Evolutionary conservation across 257 asterid species (phyloP), one percentile per base, ranked within the genome.

Genomic region (Penstemon eatonii): DNA sequence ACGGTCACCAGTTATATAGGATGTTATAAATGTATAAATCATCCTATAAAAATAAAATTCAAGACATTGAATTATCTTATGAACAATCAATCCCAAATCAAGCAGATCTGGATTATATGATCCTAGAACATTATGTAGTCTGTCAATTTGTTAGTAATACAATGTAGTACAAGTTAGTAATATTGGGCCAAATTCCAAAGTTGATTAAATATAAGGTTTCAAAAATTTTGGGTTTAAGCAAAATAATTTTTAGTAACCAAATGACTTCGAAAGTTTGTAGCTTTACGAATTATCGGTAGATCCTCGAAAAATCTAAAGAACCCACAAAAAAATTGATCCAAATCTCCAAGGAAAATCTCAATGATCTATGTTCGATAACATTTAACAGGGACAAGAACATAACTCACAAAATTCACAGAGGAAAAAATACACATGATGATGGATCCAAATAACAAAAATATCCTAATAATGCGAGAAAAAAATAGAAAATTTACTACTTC

Each of bases 401-500:
- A 67, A 67, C 18, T 15, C 8, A 65, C 65, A 67, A 53, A 72
- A 66, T 19, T 11, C 73, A 49, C 68, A 69, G 15, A 55, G 25
- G 41, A 61, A 33, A 65, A 39, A 25, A 25, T 25, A 13, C 66
- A 71, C 55, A 7, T 38, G n/a, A 44, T 8, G 56, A n/a, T 67
- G 73, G 77, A 81, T 70, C 81, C 75, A 72, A 25, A 25, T 1
- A 65, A 41, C 18, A 70, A 52, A 13, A 60, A 61, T 3, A 40
- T 25, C 1, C 18, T 15, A 2, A 61, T 53, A 62, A 9, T 6
- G 19, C 68, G 64, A 46, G 18, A 1, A 40, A 42, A 56, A 25
- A 25, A 15, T 44, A 36, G 15, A 54, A 25, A 33, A 44, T 45
- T 33, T 13, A 84, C 81, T 75, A 86, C 96, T 42, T 80, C 63